phyloP scores from a whole-genome alignment of 176 grass and related monocot species.

The Triticum monococcum region DNA sequence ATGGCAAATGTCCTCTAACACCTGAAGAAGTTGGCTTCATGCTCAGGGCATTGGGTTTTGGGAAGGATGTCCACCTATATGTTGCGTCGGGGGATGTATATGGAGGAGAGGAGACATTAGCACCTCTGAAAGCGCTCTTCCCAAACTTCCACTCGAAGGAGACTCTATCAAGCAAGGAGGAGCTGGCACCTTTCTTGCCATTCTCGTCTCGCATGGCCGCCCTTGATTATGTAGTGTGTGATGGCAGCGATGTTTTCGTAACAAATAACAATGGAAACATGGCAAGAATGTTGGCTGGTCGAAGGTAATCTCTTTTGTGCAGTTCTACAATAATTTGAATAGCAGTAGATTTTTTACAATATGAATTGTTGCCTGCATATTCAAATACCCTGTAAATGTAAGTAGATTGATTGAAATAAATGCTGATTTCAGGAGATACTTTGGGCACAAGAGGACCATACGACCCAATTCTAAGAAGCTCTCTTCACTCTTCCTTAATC shows the following conservation, averaged over 20 bases:
- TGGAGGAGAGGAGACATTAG: slow-evolving; percentile 74
- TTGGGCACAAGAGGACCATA: slow-evolving; percentile 95
- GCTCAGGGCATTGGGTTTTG: slow-evolving; percentile 84
- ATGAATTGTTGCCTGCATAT: not conserved
- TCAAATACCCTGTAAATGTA: not conserved
- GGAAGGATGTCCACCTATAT: slow-evolving; percentile 79
- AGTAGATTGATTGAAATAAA: slow-evolving; percentile 31
- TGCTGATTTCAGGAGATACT: slow-evolving; percentile 84
- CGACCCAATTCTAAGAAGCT: slow-evolving; percentile 94
- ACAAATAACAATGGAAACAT: slow-evolving; percentile 99
- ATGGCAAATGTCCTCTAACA: slow-evolving; percentile 89
- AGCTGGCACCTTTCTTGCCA: slow-evolving; percentile 61
- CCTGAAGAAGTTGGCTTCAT: slow-evolving; percentile 89
- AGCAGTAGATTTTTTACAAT: not conserved
- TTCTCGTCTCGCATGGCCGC: slow-evolving; percentile 97
- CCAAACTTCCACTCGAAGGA: slow-evolving; percentile 95
- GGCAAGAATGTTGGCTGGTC: slow-evolving; percentile 92
- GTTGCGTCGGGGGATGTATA: slow-evolving; percentile 93
- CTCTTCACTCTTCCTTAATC: slow-evolving; percentile 73
- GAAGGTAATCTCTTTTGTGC: slow-evolving; percentile 57
- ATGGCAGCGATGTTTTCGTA: slow-evolving; percentile 75
- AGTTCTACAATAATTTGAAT: not conserved
- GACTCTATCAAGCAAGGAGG: slow-evolving; percentile 71
- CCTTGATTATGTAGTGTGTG: slow-evolving; percentile 90
- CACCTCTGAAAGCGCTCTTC: slow-evolving; percentile 83